Evolutionary conservation across 495 filamentous ascomycete species (phyloP).

Genomic region (Aspergillus funiculosus): DNA sequence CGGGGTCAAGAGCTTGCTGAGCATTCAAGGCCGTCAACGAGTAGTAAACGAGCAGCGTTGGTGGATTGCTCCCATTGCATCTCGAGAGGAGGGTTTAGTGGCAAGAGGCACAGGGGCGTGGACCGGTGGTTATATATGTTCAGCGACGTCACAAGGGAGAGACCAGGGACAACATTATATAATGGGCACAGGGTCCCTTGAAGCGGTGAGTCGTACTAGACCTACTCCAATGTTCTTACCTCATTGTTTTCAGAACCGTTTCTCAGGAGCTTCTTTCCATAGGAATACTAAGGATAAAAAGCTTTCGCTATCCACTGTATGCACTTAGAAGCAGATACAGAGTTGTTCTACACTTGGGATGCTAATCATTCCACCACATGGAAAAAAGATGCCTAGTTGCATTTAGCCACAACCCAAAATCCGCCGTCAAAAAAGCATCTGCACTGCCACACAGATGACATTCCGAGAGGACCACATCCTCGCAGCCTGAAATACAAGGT

Average conservation of each 20-base stretch:
- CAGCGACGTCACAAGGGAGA: constrained; percentile 20
- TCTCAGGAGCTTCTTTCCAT: background rate
- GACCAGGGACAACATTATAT: background rate
- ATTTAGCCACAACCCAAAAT: constrained; percentile 16
- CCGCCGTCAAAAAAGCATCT: background rate
- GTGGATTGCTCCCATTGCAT: constrained; percentile 13
- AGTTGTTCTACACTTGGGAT: too few relatives aligned
- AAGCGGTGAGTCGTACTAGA: constrained; percentile 19
- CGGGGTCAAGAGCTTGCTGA: constrained; percentile 12
- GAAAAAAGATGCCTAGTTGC: constrained; percentile 18
- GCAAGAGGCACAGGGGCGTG: background rate
- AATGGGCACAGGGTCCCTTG: constrained; percentile 4
- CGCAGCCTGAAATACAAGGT: too few relatives aligned
- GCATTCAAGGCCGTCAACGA: constrained; percentile 4
- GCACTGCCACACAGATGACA: constrained; percentile 13
- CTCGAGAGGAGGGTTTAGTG: background rate
- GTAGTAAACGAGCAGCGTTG: background rate
- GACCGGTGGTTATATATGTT: constrained; percentile 9
- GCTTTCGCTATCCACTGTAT: constrained; percentile 3
- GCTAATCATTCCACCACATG: constrained; percentile 13
- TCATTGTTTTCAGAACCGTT: background rate
- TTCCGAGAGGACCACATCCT: too few relatives aligned
- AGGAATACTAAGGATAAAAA: background rate
- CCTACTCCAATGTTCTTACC: background rate
- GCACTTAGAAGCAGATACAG: too few relatives aligned